These are phyloP conservation scores for Metschnikowia bowlesiae DNA, from an alignment of 805 yeast species.

Conservation along the genomic window DNA sequence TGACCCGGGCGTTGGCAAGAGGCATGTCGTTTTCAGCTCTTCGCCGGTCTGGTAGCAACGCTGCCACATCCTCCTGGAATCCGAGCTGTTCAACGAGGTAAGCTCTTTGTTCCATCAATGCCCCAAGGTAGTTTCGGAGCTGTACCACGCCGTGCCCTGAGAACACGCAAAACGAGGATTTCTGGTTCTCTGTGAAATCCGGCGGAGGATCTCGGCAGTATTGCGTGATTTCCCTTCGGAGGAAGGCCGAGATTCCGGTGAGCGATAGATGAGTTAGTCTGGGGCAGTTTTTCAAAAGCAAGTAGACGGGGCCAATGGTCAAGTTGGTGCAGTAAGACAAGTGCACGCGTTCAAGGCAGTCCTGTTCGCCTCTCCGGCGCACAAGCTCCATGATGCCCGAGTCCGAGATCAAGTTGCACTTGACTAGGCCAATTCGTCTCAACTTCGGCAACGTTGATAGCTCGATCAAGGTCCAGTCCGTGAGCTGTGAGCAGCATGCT, in stretches of 20 bases:
- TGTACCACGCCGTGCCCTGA: conserved; percentile 83
- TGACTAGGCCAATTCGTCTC: conserved; percentile 89
- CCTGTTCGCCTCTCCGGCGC: conserved; percentile 64
- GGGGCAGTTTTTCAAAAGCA: conserved; percentile 74
- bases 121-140: conserved; percentile 64
- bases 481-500: conserved; percentile 88
- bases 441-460: conserved; percentile 72
- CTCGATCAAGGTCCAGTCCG: conserved; percentile 76
- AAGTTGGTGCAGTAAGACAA: conserved; percentile 84
- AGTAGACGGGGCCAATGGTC: conserved; percentile 71
- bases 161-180: conserved; percentile 84
- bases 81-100: conserved; percentile 16
- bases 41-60: conserved; percentile 6
- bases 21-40: neutral
- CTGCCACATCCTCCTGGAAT: conserved; percentile 9
- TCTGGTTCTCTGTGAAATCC: conserved; percentile 84
- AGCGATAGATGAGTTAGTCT: conserved; percentile 83
- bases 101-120: conserved; percentile 17
- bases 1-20: neutral
- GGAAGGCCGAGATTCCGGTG: conserved; percentile 88
- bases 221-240: conserved; percentile 76
- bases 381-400: conserved; percentile 70
- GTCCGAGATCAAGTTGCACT: conserved; percentile 84
- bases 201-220: conserved; percentile 91
- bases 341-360: conserved; percentile 87